Conservation (phyloP, 345 rosid species). For the Firmiana major region DNA sequence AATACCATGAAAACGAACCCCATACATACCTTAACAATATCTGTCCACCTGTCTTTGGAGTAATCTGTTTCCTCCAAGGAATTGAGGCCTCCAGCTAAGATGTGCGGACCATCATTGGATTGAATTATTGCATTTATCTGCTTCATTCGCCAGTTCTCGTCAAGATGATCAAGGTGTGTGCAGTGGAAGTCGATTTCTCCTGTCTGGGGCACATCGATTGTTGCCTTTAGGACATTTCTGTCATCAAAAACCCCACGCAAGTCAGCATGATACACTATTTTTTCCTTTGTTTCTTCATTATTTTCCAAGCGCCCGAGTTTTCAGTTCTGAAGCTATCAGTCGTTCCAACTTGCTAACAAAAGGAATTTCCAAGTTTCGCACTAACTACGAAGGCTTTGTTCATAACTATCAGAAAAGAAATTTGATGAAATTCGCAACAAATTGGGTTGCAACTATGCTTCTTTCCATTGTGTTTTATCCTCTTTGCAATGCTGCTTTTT, state of each 20-base stretch:
- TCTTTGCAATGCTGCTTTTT: neutral
- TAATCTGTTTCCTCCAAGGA: conserved; percentile 83
- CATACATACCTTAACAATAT: conserved; percentile 75
- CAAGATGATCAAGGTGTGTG: conserved; percentile 87
- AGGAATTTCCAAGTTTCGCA: neutral
- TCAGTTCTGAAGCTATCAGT: too few relatives aligned
- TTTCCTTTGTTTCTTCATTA: too few relatives aligned
- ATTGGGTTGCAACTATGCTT: neutral
- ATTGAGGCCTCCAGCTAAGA: conserved; percentile 81
- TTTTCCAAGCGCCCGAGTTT: too few relatives aligned
- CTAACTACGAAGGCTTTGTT: neutral
- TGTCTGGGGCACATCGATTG: conserved; percentile 60
- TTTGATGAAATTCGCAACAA: neutral
- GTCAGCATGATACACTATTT: neutral
- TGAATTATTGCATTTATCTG: conserved; percentile 73
- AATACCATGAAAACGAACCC: neutral
- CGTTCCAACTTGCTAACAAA: neutral
- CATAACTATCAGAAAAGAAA: neutral
- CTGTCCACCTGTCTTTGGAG: conserved; percentile 76
- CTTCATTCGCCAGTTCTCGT: conserved; percentile 93
- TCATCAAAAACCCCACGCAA: neutral
- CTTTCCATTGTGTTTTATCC: neutral
- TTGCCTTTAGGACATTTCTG: conserved; percentile 88
- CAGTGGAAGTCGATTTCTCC: conserved; percentile 88
- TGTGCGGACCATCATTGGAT: conserved; percentile 56